These are phyloP conservation scores for Leonotis leonurus DNA, from an alignment of 257 asterid genomes.

Conservation along the genomic window DNA sequence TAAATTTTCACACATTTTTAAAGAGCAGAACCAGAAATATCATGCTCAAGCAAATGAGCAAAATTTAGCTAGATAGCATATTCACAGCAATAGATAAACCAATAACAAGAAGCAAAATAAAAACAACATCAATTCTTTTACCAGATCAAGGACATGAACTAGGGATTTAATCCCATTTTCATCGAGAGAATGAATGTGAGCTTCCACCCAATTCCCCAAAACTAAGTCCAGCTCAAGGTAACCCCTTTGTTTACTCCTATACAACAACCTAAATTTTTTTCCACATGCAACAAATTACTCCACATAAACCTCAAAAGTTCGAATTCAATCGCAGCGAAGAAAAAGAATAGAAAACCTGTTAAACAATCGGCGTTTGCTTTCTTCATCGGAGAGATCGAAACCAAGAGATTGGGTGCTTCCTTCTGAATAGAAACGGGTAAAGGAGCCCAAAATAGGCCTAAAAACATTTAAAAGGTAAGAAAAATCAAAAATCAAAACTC, in stretches of 20 bases:
- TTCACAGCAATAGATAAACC: background rate
- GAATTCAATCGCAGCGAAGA: background rate
- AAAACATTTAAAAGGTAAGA: background rate
- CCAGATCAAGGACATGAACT: constrained; percentile 75
- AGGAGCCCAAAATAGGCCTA: constrained; percentile 48
- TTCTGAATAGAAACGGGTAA: constrained; percentile 43
- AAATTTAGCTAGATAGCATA: background rate
- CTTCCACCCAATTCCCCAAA: constrained; percentile 91
- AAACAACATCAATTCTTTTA: constrained; percentile 1
- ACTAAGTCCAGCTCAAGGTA: constrained; percentile 79
- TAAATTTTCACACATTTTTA: background rate
- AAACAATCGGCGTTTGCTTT: constrained; percentile 63
- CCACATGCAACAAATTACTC: background rate
- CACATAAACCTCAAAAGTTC: background rate
- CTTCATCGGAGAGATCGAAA: constrained; percentile 62
- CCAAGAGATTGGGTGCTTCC: constrained; percentile 22
- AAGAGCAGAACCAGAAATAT: background rate
- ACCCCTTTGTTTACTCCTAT: constrained; percentile 93
- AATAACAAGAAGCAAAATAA: background rate
- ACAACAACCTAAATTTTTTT: constrained; percentile 47
- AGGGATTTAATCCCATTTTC: constrained; percentile 62
- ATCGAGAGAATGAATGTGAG: constrained; percentile 66
- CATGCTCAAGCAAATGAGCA: background rate
- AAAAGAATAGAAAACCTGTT: constrained; percentile 46
- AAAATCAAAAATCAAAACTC: background rate